Percentiles rank a stretch among this genome's conserved stretches.
These are phyloP conservation scores for Bjerkandera adusta DNA, from an alignment of 1,284 basidiomycete species.

Conservation along the genomic window DNA sequence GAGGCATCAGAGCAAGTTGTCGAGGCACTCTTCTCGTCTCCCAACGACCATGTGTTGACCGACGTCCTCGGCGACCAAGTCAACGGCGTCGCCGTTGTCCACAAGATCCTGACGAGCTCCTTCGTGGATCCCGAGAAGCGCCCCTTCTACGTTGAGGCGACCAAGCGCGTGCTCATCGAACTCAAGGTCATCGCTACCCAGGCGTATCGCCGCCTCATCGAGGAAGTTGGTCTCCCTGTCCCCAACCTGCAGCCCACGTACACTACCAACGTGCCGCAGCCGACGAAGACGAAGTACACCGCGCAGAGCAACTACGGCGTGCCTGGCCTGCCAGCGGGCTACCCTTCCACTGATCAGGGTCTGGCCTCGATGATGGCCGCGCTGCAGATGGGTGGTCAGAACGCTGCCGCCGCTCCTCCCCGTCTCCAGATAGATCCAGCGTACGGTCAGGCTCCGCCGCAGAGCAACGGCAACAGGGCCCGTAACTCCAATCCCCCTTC, in stretches of 20 bases:
- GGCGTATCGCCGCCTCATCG: slow-evolving; percentile 90
- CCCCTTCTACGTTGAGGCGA: slow-evolving; percentile 74
- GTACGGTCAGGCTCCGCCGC: slow-evolving; percentile 34
- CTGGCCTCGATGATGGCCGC: slow-evolving; percentile 87
- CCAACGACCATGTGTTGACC: slow-evolving; percentile 84
- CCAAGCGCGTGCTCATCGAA: slow-evolving; percentile 84
- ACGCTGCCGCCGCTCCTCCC: slow-evolving; percentile 74
- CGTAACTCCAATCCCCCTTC: slow-evolving; percentile 49
- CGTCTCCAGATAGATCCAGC: slow-evolving; percentile 68
- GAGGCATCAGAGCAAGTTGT: slow-evolving; percentile 82
- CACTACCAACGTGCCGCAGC: slow-evolving; percentile 57
- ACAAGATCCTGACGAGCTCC: slow-evolving; percentile 87
- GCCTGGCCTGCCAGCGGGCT: slow-evolving; percentile 72
- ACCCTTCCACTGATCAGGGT: slow-evolving; percentile 77
- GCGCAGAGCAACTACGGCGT: slow-evolving; percentile 58
- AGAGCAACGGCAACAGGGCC: slow-evolving; percentile 34
- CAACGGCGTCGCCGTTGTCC: slow-evolving; percentile 91
- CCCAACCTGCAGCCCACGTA: slow-evolving; percentile 82
- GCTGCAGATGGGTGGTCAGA: slow-evolving; percentile 82
- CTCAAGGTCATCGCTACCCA: slow-evolving; percentile 88
- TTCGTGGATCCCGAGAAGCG: slow-evolving; percentile 77
- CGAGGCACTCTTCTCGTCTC: slow-evolving; percentile 82
- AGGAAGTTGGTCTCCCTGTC: slow-evolving; percentile 90
- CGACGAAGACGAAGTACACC: slow-evolving; percentile 61
- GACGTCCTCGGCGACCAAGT: slow-evolving; percentile 95